A percentile compares a stretch with the other conserved stretches of the same genome.
Conservation (phyloP, 345 rosid genomes). For the Ceriops decandra region DNA sequence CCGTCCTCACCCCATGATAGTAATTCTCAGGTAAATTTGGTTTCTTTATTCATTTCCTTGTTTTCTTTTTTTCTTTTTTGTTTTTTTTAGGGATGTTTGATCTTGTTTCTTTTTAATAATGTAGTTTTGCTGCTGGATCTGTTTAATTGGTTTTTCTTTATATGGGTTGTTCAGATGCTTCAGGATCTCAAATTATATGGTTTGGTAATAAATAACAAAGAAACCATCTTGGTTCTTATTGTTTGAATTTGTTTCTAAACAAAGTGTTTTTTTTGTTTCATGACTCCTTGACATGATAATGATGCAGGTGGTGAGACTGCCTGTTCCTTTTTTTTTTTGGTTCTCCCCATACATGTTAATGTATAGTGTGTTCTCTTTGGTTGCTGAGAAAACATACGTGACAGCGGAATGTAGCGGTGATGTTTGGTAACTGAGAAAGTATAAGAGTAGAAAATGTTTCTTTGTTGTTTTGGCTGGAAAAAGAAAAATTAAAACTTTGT, state of each 20-base stretch:
- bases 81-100: conserved; percentile 12
- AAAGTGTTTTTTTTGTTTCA: too few relatives aligned
- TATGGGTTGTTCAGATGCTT: background rate
- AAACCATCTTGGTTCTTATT: too few relatives aligned
- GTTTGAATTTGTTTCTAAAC: too few relatives aligned
- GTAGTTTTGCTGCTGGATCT: conserved; percentile 13
- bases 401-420: background rate
- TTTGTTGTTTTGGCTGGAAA: background rate
- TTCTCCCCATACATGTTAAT: background rate
- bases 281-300: too few relatives aligned
- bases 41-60: background rate
- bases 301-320: background rate
- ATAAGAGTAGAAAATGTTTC: background rate
- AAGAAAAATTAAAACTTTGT: background rate
- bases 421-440: background rate
- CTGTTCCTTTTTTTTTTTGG: background rate
- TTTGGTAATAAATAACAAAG: too few relatives aligned
- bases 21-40: conserved; percentile 42
- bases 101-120: conserved; percentile 20
- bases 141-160: background rate
- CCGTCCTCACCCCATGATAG: conserved; percentile 25
- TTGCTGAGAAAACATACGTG: background rate
- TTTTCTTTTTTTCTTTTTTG: background rate
- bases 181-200: background rate
- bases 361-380: background rate